phyloP scores from a whole-genome alignment of 2,329 filamentous ascomycete genomes.

The Ophiognomonia clavigignenti-juglandacearum region DNA sequence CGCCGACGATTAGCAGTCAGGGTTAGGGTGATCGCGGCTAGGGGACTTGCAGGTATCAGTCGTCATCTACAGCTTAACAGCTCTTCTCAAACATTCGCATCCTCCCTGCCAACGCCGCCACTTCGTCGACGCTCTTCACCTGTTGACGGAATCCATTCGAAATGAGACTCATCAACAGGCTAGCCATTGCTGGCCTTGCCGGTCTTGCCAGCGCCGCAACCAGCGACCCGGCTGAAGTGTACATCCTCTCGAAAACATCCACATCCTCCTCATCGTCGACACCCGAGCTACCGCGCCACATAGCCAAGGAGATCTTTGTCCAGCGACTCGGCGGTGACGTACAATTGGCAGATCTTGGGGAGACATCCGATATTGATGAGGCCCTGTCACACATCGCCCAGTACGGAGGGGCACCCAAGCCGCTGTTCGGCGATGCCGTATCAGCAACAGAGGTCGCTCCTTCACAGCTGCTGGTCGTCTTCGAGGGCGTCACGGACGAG shows the following conservation, averaged over 20 bases:
- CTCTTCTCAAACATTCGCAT: neutral
- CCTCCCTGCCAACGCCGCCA: neutral
- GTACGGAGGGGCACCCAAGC: constrained; percentile 49
- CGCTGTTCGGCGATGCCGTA: constrained; percentile 43
- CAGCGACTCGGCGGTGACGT: constrained; percentile 47
- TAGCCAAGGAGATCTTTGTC: constrained; percentile 54
- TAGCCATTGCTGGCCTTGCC: constrained; percentile 26
- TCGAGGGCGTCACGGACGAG: constrained; percentile 49
- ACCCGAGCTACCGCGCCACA: constrained; percentile 44
- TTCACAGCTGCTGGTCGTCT: constrained; percentile 53
- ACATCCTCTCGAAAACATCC: constrained; percentile 39
- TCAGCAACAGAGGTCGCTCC: constrained; percentile 26
- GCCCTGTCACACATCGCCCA: constrained; percentile 53
- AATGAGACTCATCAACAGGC: constrained; percentile 27
- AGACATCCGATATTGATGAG: constrained; percentile 38
- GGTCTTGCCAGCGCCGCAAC: constrained; percentile 29
- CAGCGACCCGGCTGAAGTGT: constrained; percentile 45
- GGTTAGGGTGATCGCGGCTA: too few relatives aligned
- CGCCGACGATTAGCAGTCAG: neutral
- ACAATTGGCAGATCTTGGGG: constrained; percentile 43
- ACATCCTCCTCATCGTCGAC: constrained; percentile 24
- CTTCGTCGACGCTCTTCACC: neutral
- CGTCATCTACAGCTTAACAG: constrained; percentile 13
- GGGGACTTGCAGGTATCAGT: too few relatives aligned
- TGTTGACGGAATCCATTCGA: constrained; percentile 4